Percentiles rank a stretch among this genome's conserved stretches.
Conservation (phyloP, 441 rosid species). For the Erodium chrysanthum region DNA sequence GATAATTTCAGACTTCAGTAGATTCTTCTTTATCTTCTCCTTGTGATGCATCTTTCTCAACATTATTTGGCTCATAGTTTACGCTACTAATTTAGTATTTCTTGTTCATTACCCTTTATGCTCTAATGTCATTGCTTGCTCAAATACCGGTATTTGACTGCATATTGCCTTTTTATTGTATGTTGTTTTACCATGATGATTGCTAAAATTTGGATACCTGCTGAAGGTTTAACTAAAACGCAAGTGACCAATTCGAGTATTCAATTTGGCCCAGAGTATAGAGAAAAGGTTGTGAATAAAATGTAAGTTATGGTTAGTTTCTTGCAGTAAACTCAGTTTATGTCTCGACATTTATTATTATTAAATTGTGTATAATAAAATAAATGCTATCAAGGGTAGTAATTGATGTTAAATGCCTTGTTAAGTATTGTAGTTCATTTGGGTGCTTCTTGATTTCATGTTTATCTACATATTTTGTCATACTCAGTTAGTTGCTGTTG, state of each 20-base stretch:
- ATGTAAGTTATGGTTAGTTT: conserved; percentile 16
- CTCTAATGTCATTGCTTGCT: not conserved
- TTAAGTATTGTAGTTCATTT: not conserved
- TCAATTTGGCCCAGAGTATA: conserved; percentile 13
- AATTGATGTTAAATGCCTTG: not conserved
- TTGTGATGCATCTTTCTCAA: not conserved
- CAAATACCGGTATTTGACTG: not conserved
- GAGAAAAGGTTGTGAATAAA: conserved; percentile 18
- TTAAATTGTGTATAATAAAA: not conserved
- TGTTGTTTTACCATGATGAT: not conserved
- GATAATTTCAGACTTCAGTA: not conserved
- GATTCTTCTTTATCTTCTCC: not conserved
- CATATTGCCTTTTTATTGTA: not conserved
- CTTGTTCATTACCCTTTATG: not conserved
- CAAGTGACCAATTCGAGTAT: conserved; percentile 16
- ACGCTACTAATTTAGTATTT: not conserved
- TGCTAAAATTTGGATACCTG: not conserved
- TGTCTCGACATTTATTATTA: not conserved
- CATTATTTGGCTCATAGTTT: not conserved
- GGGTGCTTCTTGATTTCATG: not conserved
- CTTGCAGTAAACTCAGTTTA: not conserved
- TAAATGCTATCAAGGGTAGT: not conserved
- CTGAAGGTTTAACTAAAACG: not conserved
- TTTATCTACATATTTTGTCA: not conserved
- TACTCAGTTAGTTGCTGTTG: not conserved